Percentiles rank a stretch among this genome's conserved stretches.
Evolutionary conservation across 768 basidiomycete species (phyloP).

Genomic region (Hericium erinaceus): DNA sequence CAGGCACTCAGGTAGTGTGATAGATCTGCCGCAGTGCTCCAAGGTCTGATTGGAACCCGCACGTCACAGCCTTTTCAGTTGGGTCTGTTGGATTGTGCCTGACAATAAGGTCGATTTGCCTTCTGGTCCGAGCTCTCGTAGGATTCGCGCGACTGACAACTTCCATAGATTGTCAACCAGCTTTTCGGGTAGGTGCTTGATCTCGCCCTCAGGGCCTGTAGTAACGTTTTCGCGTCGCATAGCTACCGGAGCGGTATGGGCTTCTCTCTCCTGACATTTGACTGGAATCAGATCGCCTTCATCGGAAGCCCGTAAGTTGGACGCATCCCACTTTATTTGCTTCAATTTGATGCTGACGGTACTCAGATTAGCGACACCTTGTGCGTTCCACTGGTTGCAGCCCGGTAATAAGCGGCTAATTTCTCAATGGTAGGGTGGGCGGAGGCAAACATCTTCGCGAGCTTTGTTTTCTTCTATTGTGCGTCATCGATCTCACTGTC

Average conservation of each 20-base stretch:
- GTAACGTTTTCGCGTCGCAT: neutral
- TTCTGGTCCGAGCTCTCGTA: neutral
- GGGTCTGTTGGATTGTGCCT: conserved; percentile 39
- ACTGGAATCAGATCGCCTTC: conserved; percentile 32
- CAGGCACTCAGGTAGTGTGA: conserved; percentile 1
- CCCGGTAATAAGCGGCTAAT: neutral
- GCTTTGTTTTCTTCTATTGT: conserved; percentile 35
- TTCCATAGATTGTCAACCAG: conserved; percentile 23
- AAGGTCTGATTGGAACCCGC: neutral
- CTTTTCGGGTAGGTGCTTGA: conserved; percentile 46
- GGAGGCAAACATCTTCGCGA: conserved; percentile 22
- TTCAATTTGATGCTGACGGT: neutral
- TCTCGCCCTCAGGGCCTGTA: neutral
- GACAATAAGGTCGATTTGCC: conserved; percentile 20
- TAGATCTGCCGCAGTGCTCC: neutral
- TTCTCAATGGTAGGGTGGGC: conserved; percentile 18
- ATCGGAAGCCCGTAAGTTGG: conserved; percentile 22
- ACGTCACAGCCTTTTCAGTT: conserved; percentile 22
- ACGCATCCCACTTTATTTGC: too few species aligned
- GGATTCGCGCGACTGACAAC: neutral
- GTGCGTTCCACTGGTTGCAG: neutral
- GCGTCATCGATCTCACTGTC: conserved; percentile 2
- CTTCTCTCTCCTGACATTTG: conserved; percentile 24
- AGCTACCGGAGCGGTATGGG: conserved; percentile 20
- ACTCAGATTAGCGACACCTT: conserved; percentile 27